Conservation (phyloP, 2,329 filamentous ascomycete species). For the Chalara sp. region DNA sequence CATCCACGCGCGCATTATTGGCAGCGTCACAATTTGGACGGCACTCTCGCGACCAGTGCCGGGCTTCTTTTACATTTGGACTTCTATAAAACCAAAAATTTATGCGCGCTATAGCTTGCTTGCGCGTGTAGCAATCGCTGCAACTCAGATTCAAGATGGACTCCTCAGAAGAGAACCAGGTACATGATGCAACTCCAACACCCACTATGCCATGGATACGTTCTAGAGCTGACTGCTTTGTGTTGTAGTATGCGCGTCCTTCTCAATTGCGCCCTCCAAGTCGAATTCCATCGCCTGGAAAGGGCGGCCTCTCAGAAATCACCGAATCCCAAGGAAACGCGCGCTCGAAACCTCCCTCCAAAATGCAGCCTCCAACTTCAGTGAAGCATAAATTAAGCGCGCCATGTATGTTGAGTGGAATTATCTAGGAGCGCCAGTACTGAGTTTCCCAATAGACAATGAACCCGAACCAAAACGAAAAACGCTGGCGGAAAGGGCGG, state of each 20-base stretch:
- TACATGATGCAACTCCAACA: constrained; percentile 4
- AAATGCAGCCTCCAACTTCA: constrained; percentile 33
- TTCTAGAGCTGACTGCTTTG: constrained; percentile 5
- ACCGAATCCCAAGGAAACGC: constrained; percentile 55
- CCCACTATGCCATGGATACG: background rate
- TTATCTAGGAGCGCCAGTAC: background rate
- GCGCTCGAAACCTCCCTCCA: constrained; percentile 38
- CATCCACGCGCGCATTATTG: no score
- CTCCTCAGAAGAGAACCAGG: constrained; percentile 20
- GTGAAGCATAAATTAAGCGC: constrained; percentile 41
- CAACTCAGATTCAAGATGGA: constrained; percentile 17
- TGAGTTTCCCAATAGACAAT: constrained; percentile 31
- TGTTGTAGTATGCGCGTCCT: constrained; percentile 17
- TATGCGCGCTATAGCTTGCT: constrained; percentile 17
- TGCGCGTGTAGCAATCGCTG: constrained; percentile 19
- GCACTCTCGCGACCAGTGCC: no score
- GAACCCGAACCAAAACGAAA: constrained; percentile 56
- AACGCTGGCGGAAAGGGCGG: constrained; percentile 47
- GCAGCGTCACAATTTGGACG: no score
- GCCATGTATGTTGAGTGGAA: constrained; percentile 10
- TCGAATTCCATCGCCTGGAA: constrained; percentile 22
- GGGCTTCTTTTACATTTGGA: no score
- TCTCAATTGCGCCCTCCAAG: constrained; percentile 23
- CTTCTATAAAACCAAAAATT: no score
- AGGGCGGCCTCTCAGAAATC: constrained; percentile 43